Conservation (phyloP, 768 basidiomycete species). For the Hericium alpestre region DNA sequence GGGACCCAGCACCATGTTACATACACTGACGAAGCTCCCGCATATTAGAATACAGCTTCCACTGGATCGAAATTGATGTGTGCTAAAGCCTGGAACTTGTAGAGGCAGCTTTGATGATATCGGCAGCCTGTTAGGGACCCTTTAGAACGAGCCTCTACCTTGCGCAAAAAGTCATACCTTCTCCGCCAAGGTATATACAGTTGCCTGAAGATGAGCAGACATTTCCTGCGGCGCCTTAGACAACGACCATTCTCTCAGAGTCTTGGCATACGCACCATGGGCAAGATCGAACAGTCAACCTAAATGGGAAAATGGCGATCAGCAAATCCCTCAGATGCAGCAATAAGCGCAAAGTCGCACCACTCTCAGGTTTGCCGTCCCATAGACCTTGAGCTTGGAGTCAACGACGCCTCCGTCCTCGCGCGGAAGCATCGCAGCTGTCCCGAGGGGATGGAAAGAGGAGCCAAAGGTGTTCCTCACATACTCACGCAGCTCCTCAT, state of each 20-base stretch:
- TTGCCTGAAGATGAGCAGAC: neutral
- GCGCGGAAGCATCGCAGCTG: neutral
- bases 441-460: neutral
- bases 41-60: too few species aligned
- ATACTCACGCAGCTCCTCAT: neutral
- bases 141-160: neutral
- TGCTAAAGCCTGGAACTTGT: too few species aligned
- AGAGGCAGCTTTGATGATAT: too few species aligned
- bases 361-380: neutral
- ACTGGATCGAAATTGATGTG: too few species aligned
- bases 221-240: neutral
- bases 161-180: neutral
- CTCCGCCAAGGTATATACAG: neutral
- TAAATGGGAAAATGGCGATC: neutral
- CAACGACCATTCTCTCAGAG: neutral
- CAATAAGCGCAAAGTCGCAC: neutral
- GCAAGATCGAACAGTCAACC: neutral
- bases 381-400: neutral
- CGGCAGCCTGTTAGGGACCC: too few species aligned
- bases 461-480: neutral
- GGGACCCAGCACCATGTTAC: too few species aligned
- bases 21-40: too few species aligned
- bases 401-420: neutral
- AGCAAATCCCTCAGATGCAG: neutral
- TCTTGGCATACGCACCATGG: neutral